These are phyloP conservation scores for Ustilago nuda DNA, from an alignment of 1,284 basidiomycete genomes.

Conservation along the genomic window DNA sequence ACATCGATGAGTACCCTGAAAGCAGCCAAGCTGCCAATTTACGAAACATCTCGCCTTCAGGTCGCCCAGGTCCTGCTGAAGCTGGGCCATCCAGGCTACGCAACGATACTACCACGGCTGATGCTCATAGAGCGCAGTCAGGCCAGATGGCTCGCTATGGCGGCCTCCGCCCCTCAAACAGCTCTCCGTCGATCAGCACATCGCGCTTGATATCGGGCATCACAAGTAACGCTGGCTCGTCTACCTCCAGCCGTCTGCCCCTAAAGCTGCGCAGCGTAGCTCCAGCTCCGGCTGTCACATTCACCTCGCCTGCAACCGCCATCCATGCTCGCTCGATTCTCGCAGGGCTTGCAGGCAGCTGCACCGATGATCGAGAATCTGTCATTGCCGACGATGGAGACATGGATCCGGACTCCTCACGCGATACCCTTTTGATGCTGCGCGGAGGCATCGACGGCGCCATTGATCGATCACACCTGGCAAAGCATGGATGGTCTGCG, in stretches of 20 bases:
- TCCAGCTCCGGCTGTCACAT: constrained; percentile 55
- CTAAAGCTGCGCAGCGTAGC: constrained; percentile 41
- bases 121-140: constrained; percentile 7
- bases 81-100: constrained; percentile 19
- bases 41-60: constrained; percentile 20
- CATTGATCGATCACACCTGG: constrained; percentile 45
- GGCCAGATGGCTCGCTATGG: background rate
- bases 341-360: constrained; percentile 30
- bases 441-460: constrained; percentile 30
- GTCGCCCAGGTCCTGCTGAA: constrained; percentile 12
- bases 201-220: constrained; percentile 21
- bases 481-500: constrained; percentile 54
- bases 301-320: constrained; percentile 51
- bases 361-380: constrained; percentile 49
- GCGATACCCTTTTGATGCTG: constrained; percentile 36
- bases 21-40: constrained; percentile 12
- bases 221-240: background rate
- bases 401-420: constrained; percentile 38
- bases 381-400: constrained; percentile 46
- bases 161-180: constrained; percentile 22
- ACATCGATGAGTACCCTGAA: constrained; percentile 48
- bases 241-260: constrained; percentile 22
- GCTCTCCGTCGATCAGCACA: constrained; percentile 24
- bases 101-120: background rate
- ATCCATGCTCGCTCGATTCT: constrained; percentile 35